Evolutionary conservation across 768 basidiomycete species (phyloP), one percentile per base, ranked within the genome.

Genomic region (Lentinula detonsa): DNA sequence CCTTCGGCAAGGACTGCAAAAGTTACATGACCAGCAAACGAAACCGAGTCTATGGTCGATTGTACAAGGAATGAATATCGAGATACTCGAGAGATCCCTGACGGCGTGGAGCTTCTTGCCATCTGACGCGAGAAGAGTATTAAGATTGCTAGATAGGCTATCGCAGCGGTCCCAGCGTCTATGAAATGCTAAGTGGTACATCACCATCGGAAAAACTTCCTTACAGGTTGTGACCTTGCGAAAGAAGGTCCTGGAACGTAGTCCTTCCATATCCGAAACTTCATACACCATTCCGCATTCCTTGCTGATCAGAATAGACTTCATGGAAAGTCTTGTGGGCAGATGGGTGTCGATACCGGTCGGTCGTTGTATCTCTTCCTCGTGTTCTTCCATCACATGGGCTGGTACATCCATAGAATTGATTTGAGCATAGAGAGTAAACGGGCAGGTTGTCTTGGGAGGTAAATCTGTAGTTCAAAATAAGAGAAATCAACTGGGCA

Each of bases 21-120:
- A 0, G 93, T 95, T 58, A 95, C 85, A 66, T 95, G 92, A 0
- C 89, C 90, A 18, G 91, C 90, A 69, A 96, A 95, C 0, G 90
- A 85, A 46, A 93, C 85, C 0, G 90, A 84, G 68, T 97, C 94
- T 18, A 91, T 81, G 1, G 87, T 82, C 5, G 88, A 83, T 71
- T 95, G 92, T 5, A 86, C 75, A 21, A 93, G 77, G 69, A 95
- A 93, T 1, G 87, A 84, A 88, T 91, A 94, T 6, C 89, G 77
- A 2, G 93, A 95, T 8, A 95, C 79, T 15, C 90, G 85, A 5
- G 88, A 83, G 15, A 95, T 78, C 5, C 86, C 85, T 1, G 90
- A 86, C 1, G 93, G 91, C 4, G 89, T 93, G 18, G 89, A 83
- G 63, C 88, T 90, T 34, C 75, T 78, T 61, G 87, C 83, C 64